Evolutionary conservation across 2,329 filamentous ascomycete species (phyloP).

Genomic region (Claviceps quebecensis): DNA sequence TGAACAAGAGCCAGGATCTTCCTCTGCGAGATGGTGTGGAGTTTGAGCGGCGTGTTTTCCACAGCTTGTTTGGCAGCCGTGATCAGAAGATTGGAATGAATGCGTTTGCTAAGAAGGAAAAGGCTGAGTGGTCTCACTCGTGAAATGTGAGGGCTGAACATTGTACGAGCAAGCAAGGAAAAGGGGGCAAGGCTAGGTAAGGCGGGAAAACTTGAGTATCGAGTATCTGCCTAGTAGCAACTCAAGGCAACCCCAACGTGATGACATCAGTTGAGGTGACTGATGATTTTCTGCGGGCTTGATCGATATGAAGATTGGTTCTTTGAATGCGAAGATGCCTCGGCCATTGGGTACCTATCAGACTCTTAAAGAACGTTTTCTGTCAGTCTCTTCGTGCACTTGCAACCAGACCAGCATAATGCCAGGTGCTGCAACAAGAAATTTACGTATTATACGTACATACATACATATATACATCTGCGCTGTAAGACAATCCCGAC

Average conservation of each 20-base stretch:
- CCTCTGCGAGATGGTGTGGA: constrained; percentile 81
- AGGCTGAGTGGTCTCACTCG: constrained; percentile 77
- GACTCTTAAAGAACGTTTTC: no score
- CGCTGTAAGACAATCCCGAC: no score
- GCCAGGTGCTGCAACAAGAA: no score
- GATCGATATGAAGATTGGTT: no score
- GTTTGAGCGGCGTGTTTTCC: constrained; percentile 87
- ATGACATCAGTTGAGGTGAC: no score
- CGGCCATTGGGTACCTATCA: no score
- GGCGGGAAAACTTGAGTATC: not conserved
- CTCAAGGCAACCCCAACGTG: not conserved
- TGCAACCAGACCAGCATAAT: not conserved
- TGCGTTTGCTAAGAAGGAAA: constrained; percentile 90
- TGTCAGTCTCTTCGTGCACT: not conserved
- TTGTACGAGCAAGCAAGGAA: no score
- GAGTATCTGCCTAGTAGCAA: not conserved
- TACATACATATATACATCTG: no score
- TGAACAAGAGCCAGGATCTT: constrained; percentile 96
- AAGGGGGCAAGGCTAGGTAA: not conserved
- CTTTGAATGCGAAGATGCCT: no score
- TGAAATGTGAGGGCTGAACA: constrained; percentile 23
- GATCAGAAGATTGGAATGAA: constrained; percentile 97
- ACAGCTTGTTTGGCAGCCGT: constrained; percentile 80
- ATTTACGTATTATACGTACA: no score
- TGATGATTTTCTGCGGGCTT: no score